Conservation (phyloP, 2,329 filamentous ascomycete species). For the Cordyceps tenuipes region DNA sequence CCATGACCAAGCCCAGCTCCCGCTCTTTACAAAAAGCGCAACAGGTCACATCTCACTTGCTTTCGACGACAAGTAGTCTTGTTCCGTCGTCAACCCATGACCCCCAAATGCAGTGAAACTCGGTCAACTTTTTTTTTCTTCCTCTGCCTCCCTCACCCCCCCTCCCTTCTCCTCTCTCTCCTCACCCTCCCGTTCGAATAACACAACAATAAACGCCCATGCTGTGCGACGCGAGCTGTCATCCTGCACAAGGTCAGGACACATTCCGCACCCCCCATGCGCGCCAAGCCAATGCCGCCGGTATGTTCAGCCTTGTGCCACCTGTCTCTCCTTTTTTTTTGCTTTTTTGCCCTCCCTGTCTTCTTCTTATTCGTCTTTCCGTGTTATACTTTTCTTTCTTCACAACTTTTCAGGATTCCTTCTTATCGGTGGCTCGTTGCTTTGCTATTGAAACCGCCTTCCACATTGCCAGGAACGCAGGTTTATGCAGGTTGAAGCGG, state of each 20-base stretch:
- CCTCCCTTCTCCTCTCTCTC: too few species aligned
- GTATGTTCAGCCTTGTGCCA: neutral
- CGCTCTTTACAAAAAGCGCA: neutral
- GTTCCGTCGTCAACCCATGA: neutral
- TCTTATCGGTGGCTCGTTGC: too few species aligned
- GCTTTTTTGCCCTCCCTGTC: neutral
- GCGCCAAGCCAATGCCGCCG: neutral
- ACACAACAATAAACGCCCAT: neutral
- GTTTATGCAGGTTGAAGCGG: too few species aligned
- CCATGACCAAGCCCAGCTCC: too few species aligned
- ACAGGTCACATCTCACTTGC: constrained; percentile 4
- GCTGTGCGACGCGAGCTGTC: constrained; percentile 5
- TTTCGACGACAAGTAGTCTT: neutral
- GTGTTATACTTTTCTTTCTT: too few species aligned
- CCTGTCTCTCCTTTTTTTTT: neutral
- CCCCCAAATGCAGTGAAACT: neutral
- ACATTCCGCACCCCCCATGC: neutral
- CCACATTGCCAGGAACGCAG: too few species aligned
- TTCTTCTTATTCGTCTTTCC: too few species aligned
- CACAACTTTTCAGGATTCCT: too few species aligned
- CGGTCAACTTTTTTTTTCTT: neutral
- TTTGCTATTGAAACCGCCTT: too few species aligned
- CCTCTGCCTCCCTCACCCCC: too few species aligned
- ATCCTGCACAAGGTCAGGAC: neutral
- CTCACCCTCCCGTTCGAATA: too few species aligned